These are phyloP conservation scores for Theileria annulata DNA, from an alignment of 169 alveolate species.

Conservation along the genomic window DNA sequence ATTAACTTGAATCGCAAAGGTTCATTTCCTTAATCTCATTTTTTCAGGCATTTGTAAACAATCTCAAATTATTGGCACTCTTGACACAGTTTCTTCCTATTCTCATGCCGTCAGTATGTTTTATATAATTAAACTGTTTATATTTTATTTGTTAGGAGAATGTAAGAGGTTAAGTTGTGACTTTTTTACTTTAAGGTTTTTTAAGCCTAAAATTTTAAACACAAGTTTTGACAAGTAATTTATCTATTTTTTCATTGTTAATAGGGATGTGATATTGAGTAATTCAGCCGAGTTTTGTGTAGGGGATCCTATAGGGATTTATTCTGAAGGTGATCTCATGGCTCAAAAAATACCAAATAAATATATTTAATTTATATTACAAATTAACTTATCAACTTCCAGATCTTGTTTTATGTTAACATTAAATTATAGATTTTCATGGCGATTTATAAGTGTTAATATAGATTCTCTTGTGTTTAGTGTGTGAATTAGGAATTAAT, in stretches of 20 bases:
- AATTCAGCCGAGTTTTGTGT: constrained; percentile 8
- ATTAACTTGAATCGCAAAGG: constrained; percentile 33
- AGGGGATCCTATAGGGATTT: constrained; percentile 12
- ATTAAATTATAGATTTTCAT: too few species aligned
- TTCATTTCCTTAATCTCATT: neutral
- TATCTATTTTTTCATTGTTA: neutral
- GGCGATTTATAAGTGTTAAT: too few species aligned
- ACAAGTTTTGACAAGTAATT: constrained; percentile 2
- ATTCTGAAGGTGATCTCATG: constrained; percentile 16
- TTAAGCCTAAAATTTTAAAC: neutral
- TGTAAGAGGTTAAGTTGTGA: constrained; percentile 55
- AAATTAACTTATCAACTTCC: neutral
- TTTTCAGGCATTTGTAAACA: constrained; percentile 42
- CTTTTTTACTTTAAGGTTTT: constrained; percentile 52
- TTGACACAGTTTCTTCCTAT: constrained; percentile 19
- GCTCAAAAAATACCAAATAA: neutral
- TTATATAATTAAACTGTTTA: neutral
- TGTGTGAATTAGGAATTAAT: neutral
- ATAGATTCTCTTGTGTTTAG: neutral
- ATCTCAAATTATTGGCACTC: constrained; percentile 34
- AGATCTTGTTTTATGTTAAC: neutral
- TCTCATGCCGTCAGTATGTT: constrained; percentile 46
- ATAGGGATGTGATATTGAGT: neutral
- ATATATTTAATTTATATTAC: neutral
- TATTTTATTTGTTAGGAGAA: constrained; percentile 24